Conservation (phyloP, 2,329 filamentous ascomycete genomes). For the Sordariomycetes sp. region DNA sequence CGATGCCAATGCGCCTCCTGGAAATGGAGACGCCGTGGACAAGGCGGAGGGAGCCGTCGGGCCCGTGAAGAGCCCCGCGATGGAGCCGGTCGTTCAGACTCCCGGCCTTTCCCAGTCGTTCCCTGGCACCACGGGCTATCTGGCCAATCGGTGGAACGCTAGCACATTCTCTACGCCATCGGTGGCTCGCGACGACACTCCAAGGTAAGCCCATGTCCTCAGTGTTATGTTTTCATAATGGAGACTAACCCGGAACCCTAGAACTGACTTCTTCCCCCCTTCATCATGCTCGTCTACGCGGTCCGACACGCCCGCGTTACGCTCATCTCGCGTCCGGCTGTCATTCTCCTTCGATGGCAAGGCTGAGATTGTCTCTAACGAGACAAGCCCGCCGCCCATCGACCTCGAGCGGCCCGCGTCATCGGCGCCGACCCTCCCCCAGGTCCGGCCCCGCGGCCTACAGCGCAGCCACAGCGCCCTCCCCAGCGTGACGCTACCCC, state of each 20-base stretch:
- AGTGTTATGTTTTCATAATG: neutral
- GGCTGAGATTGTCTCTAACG: constrained; percentile 67
- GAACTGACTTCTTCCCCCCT: constrained; percentile 28
- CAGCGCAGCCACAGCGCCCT: constrained; percentile 62
- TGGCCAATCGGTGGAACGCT: constrained; percentile 44
- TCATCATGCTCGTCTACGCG: constrained; percentile 26
- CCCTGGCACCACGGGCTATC: constrained; percentile 31
- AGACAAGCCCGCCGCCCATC: constrained; percentile 53
- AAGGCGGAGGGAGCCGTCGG: neutral
- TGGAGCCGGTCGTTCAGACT: constrained; percentile 1
- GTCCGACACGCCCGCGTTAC: constrained; percentile 18
- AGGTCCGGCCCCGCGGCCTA: constrained; percentile 37
- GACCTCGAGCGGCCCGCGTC: constrained; percentile 34
- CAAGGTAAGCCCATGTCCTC: neutral
- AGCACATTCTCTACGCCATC: constrained; percentile 37
- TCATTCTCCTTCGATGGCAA: constrained; percentile 81
- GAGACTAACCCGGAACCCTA: constrained; percentile 9
- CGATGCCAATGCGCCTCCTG: constrained; percentile 1
- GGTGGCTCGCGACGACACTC: neutral
- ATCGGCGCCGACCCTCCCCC: constrained; percentile 30
- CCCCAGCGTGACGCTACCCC: constrained; percentile 41
- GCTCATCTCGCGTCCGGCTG: constrained; percentile 32
- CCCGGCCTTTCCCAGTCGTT: constrained; percentile 23
- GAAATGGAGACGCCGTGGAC: neutral
- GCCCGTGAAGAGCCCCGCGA: neutral